phyloP scores from a whole-genome alignment of 2,329 filamentous ascomycete genomes.

The Parascedosporium putredinis region DNA sequence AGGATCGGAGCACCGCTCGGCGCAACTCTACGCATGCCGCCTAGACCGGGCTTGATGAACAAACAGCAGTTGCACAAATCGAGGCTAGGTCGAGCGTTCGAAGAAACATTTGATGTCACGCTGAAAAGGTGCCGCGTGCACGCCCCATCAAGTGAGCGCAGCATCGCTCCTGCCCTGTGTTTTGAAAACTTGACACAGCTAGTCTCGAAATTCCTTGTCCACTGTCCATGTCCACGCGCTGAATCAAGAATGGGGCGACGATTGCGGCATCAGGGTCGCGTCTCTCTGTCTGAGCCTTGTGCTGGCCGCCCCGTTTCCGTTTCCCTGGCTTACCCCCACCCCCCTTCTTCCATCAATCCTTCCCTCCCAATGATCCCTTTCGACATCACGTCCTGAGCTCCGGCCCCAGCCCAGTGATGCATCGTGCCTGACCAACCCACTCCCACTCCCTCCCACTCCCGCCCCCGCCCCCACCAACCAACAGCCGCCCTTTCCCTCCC shows the following conservation, averaged over 20 bases:
- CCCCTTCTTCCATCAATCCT: no score
- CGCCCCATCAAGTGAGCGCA: not conserved
- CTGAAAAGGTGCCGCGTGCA: not conserved
- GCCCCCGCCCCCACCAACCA: not conserved
- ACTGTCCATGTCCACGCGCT: not conserved
- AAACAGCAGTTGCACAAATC: no score
- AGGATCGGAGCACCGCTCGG: not conserved
- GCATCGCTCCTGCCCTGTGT: not conserved
- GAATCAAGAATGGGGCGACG: not conserved
- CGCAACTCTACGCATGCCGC: not conserved
- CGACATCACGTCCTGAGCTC: no score
- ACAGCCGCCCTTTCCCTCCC: not conserved
- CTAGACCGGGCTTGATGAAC: not conserved
- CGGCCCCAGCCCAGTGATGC: no score
- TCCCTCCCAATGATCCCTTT: no score
- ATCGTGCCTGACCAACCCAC: no score
- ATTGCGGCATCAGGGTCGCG: not conserved
- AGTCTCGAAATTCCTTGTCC: not conserved
- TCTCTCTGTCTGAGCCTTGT: not conserved
- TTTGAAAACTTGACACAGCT: constrained; percentile 1
- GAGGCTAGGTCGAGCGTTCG: no score
- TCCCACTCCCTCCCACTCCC: not conserved
- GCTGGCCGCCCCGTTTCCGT: no score
- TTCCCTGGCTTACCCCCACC: no score
- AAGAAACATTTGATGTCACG: no score